These are phyloP conservation scores for Zymoseptoria tritici DNA, from an alignment of 2,329 filamentous ascomycete species.

Conservation along the genomic window DNA sequence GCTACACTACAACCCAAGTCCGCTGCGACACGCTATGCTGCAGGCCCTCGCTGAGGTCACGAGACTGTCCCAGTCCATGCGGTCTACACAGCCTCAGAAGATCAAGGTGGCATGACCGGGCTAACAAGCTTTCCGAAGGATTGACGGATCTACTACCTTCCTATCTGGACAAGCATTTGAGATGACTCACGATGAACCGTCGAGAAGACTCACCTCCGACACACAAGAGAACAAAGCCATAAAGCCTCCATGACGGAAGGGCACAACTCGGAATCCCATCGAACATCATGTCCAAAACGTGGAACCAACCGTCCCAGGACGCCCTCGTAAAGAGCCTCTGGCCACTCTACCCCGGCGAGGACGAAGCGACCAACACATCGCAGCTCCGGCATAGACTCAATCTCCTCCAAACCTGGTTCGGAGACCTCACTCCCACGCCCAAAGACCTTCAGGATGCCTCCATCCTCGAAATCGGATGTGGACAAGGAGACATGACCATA, in stretches of 20 bases:
- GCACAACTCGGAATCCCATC: background rate
- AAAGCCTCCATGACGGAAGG: background rate
- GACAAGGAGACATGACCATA: slow-evolving; percentile 51
- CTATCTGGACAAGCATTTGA: background rate
- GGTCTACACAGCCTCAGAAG: background rate
- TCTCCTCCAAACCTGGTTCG: slow-evolving; percentile 4
- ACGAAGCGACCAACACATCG: background rate
- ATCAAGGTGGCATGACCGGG: background rate
- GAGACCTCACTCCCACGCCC: background rate
- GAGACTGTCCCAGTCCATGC: background rate
- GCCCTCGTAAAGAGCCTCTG: background rate
- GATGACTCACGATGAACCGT: background rate
- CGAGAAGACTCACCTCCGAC: background rate
- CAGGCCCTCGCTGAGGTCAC: background rate
- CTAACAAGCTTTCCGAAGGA: background rate
- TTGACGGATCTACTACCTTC: background rate
- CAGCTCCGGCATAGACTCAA: slow-evolving; percentile 4
- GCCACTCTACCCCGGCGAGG: background rate
- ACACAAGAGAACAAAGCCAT: background rate
- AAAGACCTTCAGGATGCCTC: slow-evolving; percentile 28
- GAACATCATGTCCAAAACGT: background rate
- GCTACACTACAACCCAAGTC: background rate
- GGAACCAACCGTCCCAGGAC: background rate
- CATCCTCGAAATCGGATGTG: slow-evolving; percentile 53
- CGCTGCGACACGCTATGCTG: background rate